These are phyloP conservation scores for Sporodiniella umbellata DNA, from an alignment of 371 early-diverging fungal species.

Conservation along the genomic window DNA sequence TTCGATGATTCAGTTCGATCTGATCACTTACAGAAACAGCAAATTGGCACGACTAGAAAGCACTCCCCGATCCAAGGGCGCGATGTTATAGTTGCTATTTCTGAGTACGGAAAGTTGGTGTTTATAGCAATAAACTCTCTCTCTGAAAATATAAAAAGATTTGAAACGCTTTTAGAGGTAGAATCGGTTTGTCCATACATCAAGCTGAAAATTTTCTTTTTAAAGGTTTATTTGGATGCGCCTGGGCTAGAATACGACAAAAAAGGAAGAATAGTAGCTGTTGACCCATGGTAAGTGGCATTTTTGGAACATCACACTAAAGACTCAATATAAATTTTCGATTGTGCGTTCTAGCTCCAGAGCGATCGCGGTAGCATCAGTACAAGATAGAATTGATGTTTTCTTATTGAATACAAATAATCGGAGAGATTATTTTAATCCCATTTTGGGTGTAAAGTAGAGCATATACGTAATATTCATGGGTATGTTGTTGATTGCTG, in stretches of 20 bases:
- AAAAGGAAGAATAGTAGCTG: conserved; percentile 29
- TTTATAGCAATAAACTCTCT: conserved; percentile 23
- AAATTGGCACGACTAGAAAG: conserved; percentile 13
- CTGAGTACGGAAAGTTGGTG: conserved; percentile 41
- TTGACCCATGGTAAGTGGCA: conserved; percentile 38
- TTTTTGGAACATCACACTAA: too few species aligned
- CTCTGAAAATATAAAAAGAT: conserved; percentile 14
- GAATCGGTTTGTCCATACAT: too few species aligned
- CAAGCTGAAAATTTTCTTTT: background rate
- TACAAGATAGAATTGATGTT: conserved; percentile 39
- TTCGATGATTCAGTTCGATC: too few species aligned
- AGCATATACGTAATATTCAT: too few species aligned
- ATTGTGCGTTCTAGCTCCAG: conserved; percentile 18
- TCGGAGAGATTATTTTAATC: conserved; percentile 31
- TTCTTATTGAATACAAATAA: conserved; percentile 25
- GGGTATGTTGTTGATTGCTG: too few species aligned
- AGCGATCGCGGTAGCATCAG: conserved; percentile 38
- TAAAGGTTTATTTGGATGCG: conserved; percentile 26
- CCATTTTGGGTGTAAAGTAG: conserved; percentile 29
- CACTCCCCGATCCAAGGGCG: conserved; percentile 27
- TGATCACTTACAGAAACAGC: too few species aligned
- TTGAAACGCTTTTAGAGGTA: conserved; percentile 36
- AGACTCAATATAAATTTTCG: too few species aligned
- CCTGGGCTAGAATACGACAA: conserved; percentile 39
- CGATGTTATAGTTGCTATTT: conserved; percentile 32